These are phyloP conservation scores for Brettanomyces naardenensis DNA, from an alignment of 805 yeast species.

Conservation along the genomic window DNA sequence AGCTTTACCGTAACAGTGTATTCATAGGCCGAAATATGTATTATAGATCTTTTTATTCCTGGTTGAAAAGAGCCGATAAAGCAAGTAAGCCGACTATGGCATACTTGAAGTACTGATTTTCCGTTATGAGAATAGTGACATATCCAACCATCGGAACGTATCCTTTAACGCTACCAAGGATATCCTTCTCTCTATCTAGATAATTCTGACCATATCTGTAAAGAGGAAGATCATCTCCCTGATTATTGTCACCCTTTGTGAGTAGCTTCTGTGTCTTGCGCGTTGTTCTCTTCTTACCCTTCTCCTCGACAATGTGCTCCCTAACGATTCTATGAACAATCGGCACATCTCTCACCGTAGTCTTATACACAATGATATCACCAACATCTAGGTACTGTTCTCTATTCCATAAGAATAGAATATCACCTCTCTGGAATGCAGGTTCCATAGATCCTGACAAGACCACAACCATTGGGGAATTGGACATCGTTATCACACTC, in stretches of 20 bases:
- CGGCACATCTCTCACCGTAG: constrained; percentile 75
- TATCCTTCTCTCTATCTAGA: constrained; percentile 66
- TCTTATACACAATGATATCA: constrained; percentile 89
- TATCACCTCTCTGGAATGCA: constrained; percentile 97
- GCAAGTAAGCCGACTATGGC: constrained; percentile 71
- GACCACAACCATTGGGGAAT: constrained; percentile 94
- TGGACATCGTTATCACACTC: constrained; percentile 67
- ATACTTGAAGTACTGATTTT: constrained; percentile 75
- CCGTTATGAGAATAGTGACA: constrained; percentile 84
- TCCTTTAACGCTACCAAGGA: constrained; percentile 88
- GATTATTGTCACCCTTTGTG: constrained; percentile 96
- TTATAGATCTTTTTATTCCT: constrained; percentile 31
- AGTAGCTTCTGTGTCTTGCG: constrained; percentile 50
- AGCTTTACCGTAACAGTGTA: too few species aligned
- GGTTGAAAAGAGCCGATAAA: constrained; percentile 54
- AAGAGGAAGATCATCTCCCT: constrained; percentile 80
- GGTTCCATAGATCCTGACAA: constrained; percentile 99
- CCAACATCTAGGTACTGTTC: constrained; percentile 64
- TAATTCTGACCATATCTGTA: constrained; percentile 74
- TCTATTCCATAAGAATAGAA: constrained; percentile 86
- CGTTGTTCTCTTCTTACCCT: constrained; percentile 11
- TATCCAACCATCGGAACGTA: constrained; percentile 88
- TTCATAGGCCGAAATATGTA: too few species aligned
- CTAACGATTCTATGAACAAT: constrained; percentile 92
- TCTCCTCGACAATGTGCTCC: constrained; percentile 50